These are phyloP conservation scores for Crithidia thermophila DNA, from an alignment of 208 protist genomes.

Conservation along the genomic window DNA sequence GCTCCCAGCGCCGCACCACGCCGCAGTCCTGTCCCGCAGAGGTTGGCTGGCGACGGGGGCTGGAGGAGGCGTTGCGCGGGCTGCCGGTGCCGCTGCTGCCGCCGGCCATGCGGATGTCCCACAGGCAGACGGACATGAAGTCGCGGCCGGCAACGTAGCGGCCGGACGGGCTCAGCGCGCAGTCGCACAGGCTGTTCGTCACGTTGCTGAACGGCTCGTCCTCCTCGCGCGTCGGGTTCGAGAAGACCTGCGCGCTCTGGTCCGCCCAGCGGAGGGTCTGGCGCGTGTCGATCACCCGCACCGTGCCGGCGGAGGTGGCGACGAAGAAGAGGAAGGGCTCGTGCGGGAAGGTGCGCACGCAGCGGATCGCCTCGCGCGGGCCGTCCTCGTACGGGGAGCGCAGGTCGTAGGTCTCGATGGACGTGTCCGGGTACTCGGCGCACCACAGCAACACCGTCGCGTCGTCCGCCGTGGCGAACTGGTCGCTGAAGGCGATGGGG, in stretches of 20 bases:
- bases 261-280: conserved; percentile 76
- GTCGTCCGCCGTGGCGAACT: conserved; percentile 89
- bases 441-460: conserved; percentile 87
- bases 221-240: conserved; percentile 46
- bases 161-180: conserved; percentile 83
- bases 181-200: conserved; percentile 76
- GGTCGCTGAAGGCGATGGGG: conserved; percentile 62
- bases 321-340: conserved; percentile 88
- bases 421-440: conserved; percentile 85
- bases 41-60: conserved; percentile 6
- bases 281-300: conserved; percentile 81
- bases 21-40: conserved; percentile 14
- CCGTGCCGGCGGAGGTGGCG: conserved; percentile 65
- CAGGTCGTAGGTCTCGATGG: conserved; percentile 78
- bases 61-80: conserved; percentile 26
- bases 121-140: conserved; percentile 80
- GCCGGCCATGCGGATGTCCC: conserved; percentile 74
- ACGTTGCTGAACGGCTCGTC: conserved; percentile 59
- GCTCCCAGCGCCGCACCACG: conserved; percentile 70
- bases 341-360: conserved; percentile 68
- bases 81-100: conserved; percentile 22
- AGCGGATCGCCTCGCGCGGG: conserved; percentile 61
- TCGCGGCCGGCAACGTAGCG: conserved; percentile 82
- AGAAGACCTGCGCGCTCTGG: conserved; percentile 65
- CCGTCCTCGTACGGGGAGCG: conserved; percentile 59